A percentile compares a stretch with the other conserved stretches of the same genome.
Evolutionary conservation across 2,329 filamentous ascomycete species (phyloP).

Genomic region (Colletotrichum musae): DNA sequence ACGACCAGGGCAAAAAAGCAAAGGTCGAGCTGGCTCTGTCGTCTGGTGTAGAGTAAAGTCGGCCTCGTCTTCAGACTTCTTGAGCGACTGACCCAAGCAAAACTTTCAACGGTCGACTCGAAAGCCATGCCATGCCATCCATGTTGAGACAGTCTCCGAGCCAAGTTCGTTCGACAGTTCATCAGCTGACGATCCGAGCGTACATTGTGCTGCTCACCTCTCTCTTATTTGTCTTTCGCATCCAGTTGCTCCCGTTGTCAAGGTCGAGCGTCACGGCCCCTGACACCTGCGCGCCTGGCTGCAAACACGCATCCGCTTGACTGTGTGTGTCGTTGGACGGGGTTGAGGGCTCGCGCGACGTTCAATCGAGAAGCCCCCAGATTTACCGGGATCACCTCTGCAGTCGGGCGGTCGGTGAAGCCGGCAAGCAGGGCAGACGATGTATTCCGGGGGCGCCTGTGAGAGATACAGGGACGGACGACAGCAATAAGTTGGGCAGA

Average conservation of each 20-base stretch:
- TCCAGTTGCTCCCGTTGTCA: conserved; percentile 1
- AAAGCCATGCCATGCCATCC: not conserved
- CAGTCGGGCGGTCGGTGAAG: conserved; percentile 21
- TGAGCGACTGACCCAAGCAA: not conserved
- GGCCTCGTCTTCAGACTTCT: not conserved
- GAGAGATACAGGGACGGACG: conserved; percentile 1
- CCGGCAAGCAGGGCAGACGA: conserved; percentile 28
- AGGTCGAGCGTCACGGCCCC: not conserved
- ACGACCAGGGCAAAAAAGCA: not conserved
- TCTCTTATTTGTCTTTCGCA: conserved; percentile 9
- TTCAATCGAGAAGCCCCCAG: conserved; percentile 13
- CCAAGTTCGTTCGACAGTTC: conserved; percentile 28
- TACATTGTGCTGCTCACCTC: not conserved
- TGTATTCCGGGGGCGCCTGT: not conserved
- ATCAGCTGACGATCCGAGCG: conserved; percentile 31
- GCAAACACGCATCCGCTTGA: conserved; percentile 2
- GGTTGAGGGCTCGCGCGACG: conserved; percentile 26
- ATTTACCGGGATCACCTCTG: conserved; percentile 28
- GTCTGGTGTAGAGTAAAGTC: not conserved
- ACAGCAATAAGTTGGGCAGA: conserved; percentile 31
- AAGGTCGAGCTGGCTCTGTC: not conserved
- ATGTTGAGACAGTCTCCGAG: conserved; percentile 22
- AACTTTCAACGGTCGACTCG: not conserved
- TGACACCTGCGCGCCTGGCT: conserved; percentile 3
- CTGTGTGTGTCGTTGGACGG: not conserved